Base-by-base conservation (phyloP, 768 basidiomycete species). In the Agrocybe chaxingu region DNA sequence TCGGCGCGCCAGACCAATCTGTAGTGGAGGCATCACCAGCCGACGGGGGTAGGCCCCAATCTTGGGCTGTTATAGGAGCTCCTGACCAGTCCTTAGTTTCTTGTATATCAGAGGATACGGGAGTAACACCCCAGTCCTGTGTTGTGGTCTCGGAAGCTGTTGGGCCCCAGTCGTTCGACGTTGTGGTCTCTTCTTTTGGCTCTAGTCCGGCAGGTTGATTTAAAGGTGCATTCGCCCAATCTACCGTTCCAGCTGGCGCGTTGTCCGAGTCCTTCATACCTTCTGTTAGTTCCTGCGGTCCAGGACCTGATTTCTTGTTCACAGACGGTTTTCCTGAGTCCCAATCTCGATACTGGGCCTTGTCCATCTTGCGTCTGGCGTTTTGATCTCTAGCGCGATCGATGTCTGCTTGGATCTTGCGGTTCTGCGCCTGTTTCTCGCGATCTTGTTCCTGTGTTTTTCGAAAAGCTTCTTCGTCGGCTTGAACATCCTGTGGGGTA, bases 321-420 rank as follows among this genome's bases (percentile, higher is more conserved):
- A 13, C 39, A 11, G 61, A 50, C 7, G 73, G 66, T 58, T 92
- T 92, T 13, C 81, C 87, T 29, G 87, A 84, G 64, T 92, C 90
- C 90, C 90, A 92, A 70, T 92, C 90, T 11, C 90, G 79, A 55
- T 70, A 82, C 59, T 81, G 81, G 18, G 82, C 76, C 70, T 85
- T 89, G n/a, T 87, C 87, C 78, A 91, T 73, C 71, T 92, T 92
- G 33, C 85, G 75, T 57, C 80, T 81, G 47, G 89, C 88, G 56
- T 87, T 89, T 70, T 87, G 81, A 60, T 89, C 87, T 29, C 89
- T 82, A 32, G 86, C 78, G 29, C 77, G 78, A 63, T 92, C 75
- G 51, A 92, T 72, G 32, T 73, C 73, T 53, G 83, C 80, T 66
- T 92, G 90, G 35, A 85, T 76, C 62, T 83, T 85, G 51, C 82